Evolutionary conservation across 225 moss, liverwort and hornwort genomes (phyloP), one percentile per base, ranked within the genome.

Genomic region (Rhytidiadelphus loreus): DNA sequence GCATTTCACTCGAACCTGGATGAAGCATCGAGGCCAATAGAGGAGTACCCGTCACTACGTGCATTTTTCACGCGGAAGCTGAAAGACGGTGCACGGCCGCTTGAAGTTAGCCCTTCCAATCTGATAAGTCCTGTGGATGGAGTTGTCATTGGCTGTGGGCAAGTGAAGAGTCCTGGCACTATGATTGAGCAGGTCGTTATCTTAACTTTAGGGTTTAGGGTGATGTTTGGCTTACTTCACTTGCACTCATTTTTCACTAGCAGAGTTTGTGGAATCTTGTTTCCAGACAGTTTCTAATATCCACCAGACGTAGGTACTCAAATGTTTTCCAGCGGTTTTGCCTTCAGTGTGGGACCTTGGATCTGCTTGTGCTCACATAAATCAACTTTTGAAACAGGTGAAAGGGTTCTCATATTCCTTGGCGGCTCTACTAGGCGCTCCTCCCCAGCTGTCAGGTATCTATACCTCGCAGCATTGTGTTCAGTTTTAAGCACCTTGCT

Each of bases 331-430:
- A 56, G 33, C 60, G 33, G 26, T 53, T 80, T 74, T 63, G 24
- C 21, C 60, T 81, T 77, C 86, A 76, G 26, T 46, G n/a, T 46
- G 83, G 58, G 52, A 64, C 72, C 44, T 60, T 60, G 35, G 55
- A 87, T 81, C 70, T 74, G 75, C 68, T 85, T 73, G 69, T 85
- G 66, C 61, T 84, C 81, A 86, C 76, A 77, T 69, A 29, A 56
- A 35, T 86, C 14, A 64, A 35, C 50, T 73, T 80, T 63, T 83
- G 81, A 90, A 94, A 88, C 97, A 98, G 95, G 97, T 98, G 80
- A 98, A 98, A 90, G 98, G 98, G 13, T 96, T 98, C 83, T 98
- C 98, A 13, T 98, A 98, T 82, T 98, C 98, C 37, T 94, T 98
- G 83, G 93, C 94, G 44, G 93, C 95, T 71, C 94, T 98, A 53